Evolutionary conservation across 805 yeast genomes (phyloP), one percentile per base, ranked within the genome.

Genomic region (Saturnispora quitensis): DNA sequence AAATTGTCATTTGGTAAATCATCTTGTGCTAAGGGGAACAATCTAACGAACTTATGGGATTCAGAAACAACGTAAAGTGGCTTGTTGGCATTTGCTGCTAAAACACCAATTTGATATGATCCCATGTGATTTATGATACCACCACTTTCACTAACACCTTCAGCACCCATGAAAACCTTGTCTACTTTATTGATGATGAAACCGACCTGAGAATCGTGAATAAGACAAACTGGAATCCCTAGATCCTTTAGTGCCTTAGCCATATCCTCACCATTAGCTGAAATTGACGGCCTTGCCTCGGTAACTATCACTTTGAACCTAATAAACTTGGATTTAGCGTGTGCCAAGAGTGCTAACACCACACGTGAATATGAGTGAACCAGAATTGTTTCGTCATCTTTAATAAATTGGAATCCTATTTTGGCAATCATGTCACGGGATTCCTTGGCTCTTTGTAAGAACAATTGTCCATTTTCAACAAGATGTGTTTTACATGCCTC

Each of bases 71-170:
- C 98, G 60, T 90, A 93, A 45, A 93, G 78, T 5, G 98, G 99
- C 65, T 89, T 91, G 64, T 89, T 86, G 55, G 95, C 86, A 53
- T 85, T 82, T 60, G 86, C 84, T 3, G 98, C 96, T 53, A 93
- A 71, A 45, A 93, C 91, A 40, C 97, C 97, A 47, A 91, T 84
- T 62, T 93, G 97, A 68, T 88, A 93, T 1, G 96, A 84, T 5
- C 99, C 99, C 55, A 93, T 83, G 59, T 86, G 90, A 68, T 93
- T 93, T 59, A 93, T 91, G 46, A 95, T 89, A 34, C 99, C 99
- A 52, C 99, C 99, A 65, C 95, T 85, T 71, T 93, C 99, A 3
- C 96, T 96, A 3, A 93, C 99, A 59, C 99, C 99, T 69, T 93
- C 99, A 1, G 99, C 99, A 51, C 99, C 99, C 58, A 93, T 93